A percentile compares a stretch with the other conserved stretches of the same genome.
Evolutionary conservation across 2,329 filamentous ascomycete genomes (phyloP).

Genomic region (Neofusicoccum sp.): DNA sequence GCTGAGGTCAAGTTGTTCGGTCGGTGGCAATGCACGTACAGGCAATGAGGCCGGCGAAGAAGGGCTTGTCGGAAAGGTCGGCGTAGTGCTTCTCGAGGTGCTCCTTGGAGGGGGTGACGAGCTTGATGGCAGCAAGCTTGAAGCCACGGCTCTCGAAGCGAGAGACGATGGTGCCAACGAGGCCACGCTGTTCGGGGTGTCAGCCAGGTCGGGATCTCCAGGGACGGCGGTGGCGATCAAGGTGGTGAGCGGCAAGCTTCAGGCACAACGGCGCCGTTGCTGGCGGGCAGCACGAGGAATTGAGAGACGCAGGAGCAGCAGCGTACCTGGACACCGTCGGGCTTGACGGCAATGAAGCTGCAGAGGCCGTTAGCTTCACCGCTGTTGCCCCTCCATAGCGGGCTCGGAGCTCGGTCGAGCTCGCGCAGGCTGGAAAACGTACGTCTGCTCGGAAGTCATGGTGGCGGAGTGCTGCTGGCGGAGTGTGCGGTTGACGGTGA

Average conservation of each 20-base stretch:
- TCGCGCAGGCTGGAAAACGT: conserved; percentile 40
- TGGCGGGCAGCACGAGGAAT: neutral
- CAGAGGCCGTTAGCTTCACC: conserved; percentile 34
- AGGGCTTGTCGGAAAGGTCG: conserved; percentile 89
- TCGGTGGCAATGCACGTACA: conserved; percentile 55
- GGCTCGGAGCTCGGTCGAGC: neutral
- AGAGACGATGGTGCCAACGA: conserved; percentile 94
- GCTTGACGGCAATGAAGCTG: conserved; percentile 99
- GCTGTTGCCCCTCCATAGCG: conserved; percentile 17
- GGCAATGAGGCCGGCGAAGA: conserved; percentile 91
- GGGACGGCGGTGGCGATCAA: conserved; percentile 6
- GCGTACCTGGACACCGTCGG: conserved; percentile 94
- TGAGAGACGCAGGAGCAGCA: neutral
- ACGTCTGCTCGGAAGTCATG: conserved; percentile 85
- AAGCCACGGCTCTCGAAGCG: conserved; percentile 98
- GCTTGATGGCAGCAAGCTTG: conserved; percentile 99
- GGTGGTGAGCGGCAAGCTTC: neutral
- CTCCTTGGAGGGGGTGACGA: conserved; percentile 81
- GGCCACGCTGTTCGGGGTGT: conserved; percentile 70
- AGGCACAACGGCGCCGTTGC: neutral
- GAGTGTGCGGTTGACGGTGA: conserved; percentile 28
- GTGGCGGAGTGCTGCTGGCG: conserved; percentile 29
- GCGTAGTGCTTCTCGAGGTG: conserved; percentile 98
- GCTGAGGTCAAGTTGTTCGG: neutral
- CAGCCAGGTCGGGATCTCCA: conserved; percentile 6